Evolutionary conservation across 306 rosid genomes (phyloP), one percentile per base, ranked within the genome.

Genomic region (Rosa multiflora): DNA sequence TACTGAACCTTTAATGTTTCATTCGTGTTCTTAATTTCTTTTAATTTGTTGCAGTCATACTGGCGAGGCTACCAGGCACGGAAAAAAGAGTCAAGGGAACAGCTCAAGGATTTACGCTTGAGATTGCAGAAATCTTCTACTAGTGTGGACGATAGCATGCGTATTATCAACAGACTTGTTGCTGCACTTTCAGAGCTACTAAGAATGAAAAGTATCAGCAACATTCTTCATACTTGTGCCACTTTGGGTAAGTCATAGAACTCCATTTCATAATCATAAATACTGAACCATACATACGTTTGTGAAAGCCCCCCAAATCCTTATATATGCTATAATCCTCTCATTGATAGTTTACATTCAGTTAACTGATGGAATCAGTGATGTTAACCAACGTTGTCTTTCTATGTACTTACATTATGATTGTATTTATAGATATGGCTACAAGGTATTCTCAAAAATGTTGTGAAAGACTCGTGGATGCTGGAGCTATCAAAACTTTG

Each of bases 31-130:
- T 37, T 6, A 74, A 59, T 74, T 11, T 64, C 32, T n/a, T 56
- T 49, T 44, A 40, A 46, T 79, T 63, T 78, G 72, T 74, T 75
- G 43, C 78, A 92, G 99, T 88, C 99, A 43, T 66, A 67, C 82
- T 94, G 99, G 99, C 92, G 84, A 88, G 97, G 97, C 79, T 88
- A 89, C 83, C 79, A 83, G 53, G 88, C 85, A 59, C 88, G 97
- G 67, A 88, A 83, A 84, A 89, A 86, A 83, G 87, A 83, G 69
- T 85, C 94, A 74, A 88, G 77, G 82, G 88, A 74, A 69, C 90
- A 87, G 83, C 81, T 94, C 48, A 78, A 70, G 80, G 95, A 92
- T 76, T 80, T 94, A 85, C 91, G 99, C 47, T 66, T 84, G 79
- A 91, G 97, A 82, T 63, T 92, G 83, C 87, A 82, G 68, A 82